A percentile compares a stretch with the other conserved stretches of the same genome.
phyloP scores from a whole-genome alignment of 257 asterid species.

The Jacaranda mimosifolia region DNA sequence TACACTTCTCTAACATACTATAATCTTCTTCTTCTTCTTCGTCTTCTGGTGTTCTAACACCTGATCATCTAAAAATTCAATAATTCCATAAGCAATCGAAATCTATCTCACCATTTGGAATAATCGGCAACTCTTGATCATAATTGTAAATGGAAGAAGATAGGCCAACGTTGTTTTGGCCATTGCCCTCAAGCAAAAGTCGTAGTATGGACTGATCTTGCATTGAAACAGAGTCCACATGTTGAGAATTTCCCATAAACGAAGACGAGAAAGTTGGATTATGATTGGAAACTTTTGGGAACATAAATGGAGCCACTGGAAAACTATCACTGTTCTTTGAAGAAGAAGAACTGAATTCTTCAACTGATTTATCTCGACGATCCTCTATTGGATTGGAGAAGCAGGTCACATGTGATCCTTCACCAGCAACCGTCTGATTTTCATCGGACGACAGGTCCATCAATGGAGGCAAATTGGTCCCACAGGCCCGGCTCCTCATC shows the following conservation, averaged over 20 bases:
- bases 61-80: slow-evolving; percentile 17
- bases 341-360: slow-evolving; percentile 27
- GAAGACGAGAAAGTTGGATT: slow-evolving; percentile 43
- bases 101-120: slow-evolving; percentile 36
- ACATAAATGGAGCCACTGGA: slow-evolving; percentile 9
- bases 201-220: slow-evolving; percentile 53
- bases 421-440: slow-evolving; percentile 30
- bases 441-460: slow-evolving; percentile 51
- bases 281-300: slow-evolving; percentile 31
- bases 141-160: neutral
- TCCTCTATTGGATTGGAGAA: slow-evolving; percentile 63
- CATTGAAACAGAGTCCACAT: slow-evolving; percentile 39
- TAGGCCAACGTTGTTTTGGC: slow-evolving; percentile 7
- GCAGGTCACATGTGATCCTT: slow-evolving; percentile 59
- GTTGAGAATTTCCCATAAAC: slow-evolving; percentile 28
- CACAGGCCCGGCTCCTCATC: slow-evolving; percentile 1
- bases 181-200: slow-evolving; percentile 51
- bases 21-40: neutral
- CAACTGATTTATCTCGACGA: slow-evolving; percentile 25
- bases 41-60: neutral
- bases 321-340: slow-evolving; percentile 21
- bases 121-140: slow-evolving; percentile 40
- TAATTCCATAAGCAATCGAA: slow-evolving; percentile 54
- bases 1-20: neutral
- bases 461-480: slow-evolving; percentile 54